These are phyloP conservation scores for Thermothelomyces thermophilus DNA, from an alignment of 2,329 filamentous ascomycete genomes.

Conservation along the genomic window DNA sequence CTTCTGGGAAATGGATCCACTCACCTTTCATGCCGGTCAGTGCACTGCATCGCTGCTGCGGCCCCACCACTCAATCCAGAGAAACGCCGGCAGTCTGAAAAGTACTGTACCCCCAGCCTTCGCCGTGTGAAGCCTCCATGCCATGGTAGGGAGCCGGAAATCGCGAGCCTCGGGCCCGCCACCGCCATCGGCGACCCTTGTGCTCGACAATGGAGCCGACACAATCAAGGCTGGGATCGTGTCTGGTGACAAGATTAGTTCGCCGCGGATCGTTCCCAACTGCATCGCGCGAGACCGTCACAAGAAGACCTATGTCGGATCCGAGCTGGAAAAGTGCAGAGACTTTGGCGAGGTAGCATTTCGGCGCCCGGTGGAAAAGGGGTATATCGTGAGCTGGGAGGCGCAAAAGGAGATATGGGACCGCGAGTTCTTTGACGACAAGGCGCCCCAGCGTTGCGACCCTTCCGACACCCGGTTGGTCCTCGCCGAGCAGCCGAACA, in stretches of 20 bases:
- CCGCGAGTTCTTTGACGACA: slow-evolving; percentile 69
- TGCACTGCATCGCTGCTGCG: no score
- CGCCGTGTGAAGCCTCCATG: background rate
- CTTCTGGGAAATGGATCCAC: no score
- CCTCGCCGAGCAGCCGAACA: slow-evolving; percentile 79
- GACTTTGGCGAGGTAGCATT: slow-evolving; percentile 89
- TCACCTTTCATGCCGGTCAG: no score
- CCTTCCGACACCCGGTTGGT: slow-evolving; percentile 77
- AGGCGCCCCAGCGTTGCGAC: slow-evolving; percentile 62
- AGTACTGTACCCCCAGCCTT: background rate
- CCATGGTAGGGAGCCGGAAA: slow-evolving; percentile 33
- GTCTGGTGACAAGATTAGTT: slow-evolving; percentile 35
- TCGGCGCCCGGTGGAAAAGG: slow-evolving; percentile 84
- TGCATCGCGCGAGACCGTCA: slow-evolving; percentile 79
- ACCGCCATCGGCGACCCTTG: slow-evolving; percentile 61
- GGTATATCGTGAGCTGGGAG: slow-evolving; percentile 95
- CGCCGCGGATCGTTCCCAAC: slow-evolving; percentile 75
- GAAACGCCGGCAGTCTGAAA: background rate
- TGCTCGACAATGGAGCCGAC: slow-evolving; percentile 90
- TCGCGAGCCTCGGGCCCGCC: slow-evolving; percentile 45
- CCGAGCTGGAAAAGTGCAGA: slow-evolving; percentile 69
- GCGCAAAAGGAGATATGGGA: slow-evolving; percentile 95
- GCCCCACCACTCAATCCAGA: background rate
- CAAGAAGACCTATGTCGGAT: slow-evolving; percentile 70
- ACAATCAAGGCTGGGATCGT: slow-evolving; percentile 86